Evolutionary conservation across 352 stramenopile species (phyloP).

Genomic region (Plasmopara halstedii): DNA sequence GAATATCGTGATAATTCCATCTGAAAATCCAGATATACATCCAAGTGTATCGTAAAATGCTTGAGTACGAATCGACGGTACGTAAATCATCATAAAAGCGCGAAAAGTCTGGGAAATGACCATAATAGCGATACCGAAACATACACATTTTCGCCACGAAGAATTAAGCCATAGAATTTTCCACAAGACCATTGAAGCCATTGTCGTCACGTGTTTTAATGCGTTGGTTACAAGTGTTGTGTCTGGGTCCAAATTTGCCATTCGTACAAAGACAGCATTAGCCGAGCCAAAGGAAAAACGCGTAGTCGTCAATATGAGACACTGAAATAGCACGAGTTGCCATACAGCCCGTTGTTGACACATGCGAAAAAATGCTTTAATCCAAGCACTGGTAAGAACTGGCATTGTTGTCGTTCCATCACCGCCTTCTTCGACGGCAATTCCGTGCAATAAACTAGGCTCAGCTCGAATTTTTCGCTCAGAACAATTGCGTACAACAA

Average conservation of each 20-base stretch:
- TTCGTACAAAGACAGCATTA: slow-evolving; percentile 28
- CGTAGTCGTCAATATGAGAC: slow-evolving; percentile 40
- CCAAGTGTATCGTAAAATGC: slow-evolving; percentile 45
- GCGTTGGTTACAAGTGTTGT: slow-evolving; percentile 38
- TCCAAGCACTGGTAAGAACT: slow-evolving; percentile 9
- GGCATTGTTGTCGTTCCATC: slow-evolving; percentile 12
- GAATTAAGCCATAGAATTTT: slow-evolving; percentile 40
- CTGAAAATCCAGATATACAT: slow-evolving; percentile 44
- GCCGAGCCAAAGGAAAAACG: slow-evolving; percentile 51
- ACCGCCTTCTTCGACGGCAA: slow-evolving; percentile 20
- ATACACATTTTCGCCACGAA: slow-evolving; percentile 31
- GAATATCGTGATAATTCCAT: slow-evolving; percentile 66
- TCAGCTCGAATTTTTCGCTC: slow-evolving; percentile 38
- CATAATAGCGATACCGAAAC: slow-evolving; percentile 32
- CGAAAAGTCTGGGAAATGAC: slow-evolving; percentile 44
- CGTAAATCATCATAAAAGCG: slow-evolving; percentile 53
- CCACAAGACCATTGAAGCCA: slow-evolving; percentile 52
- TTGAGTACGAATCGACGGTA: slow-evolving; percentile 28
- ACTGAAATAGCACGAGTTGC: slow-evolving; percentile 70
- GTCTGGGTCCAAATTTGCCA: slow-evolving; percentile 32
- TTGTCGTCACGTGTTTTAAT: slow-evolving; percentile 42
- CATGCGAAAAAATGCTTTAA: slow-evolving; percentile 51
- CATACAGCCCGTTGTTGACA: slow-evolving; percentile 67
- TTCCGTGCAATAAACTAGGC: slow-evolving; percentile 15
- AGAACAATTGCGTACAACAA: slow-evolving; percentile 52